Conservation (phyloP, 352 stramenopile genomes). For the Phytophthora crassamura region DNA sequence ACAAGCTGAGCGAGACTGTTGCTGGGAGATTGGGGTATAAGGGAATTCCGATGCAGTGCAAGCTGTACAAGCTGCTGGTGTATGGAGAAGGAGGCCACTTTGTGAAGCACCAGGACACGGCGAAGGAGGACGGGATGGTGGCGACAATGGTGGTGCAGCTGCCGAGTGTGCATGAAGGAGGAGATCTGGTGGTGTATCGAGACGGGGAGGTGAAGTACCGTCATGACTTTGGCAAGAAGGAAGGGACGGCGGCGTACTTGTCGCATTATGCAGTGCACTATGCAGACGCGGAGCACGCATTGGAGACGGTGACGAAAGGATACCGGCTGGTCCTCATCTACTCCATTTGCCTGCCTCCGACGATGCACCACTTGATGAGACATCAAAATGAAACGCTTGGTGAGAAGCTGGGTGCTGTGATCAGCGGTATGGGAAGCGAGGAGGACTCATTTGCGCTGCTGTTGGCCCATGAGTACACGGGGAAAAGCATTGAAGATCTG, state of each 20-base stretch:
- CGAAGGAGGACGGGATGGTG: constrained; percentile 58
- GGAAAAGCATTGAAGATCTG: constrained; percentile 9
- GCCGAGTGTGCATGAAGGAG: constrained; percentile 33
- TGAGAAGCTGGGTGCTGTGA: constrained; percentile 21
- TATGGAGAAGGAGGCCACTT: constrained; percentile 52
- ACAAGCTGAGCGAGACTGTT: constrained; percentile 1
- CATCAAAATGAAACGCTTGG: neutral
- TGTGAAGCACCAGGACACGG: constrained; percentile 47
- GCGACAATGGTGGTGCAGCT: constrained; percentile 51
- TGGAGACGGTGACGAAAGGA: constrained; percentile 16
- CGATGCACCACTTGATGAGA: constrained; percentile 16
- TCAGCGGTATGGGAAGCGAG: constrained; percentile 39
- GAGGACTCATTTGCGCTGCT: constrained; percentile 34
- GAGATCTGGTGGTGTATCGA: constrained; percentile 25
- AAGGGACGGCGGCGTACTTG: constrained; percentile 6
- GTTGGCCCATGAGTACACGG: constrained; percentile 14
- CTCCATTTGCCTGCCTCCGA: constrained; percentile 16
- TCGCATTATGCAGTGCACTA: constrained; percentile 23
- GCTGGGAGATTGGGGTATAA: constrained; percentile 1
- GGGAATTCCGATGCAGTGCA: constrained; percentile 12
- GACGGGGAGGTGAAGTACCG: constrained; percentile 2
- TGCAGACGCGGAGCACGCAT: constrained; percentile 16
- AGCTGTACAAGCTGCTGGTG: constrained; percentile 54
- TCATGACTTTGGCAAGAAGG: constrained; percentile 17
- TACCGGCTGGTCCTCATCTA: constrained; percentile 22